These are phyloP conservation scores for Micromonas pusilla DNA, from an alignment of 139 green algal genomes.

Conservation along the genomic window DNA sequence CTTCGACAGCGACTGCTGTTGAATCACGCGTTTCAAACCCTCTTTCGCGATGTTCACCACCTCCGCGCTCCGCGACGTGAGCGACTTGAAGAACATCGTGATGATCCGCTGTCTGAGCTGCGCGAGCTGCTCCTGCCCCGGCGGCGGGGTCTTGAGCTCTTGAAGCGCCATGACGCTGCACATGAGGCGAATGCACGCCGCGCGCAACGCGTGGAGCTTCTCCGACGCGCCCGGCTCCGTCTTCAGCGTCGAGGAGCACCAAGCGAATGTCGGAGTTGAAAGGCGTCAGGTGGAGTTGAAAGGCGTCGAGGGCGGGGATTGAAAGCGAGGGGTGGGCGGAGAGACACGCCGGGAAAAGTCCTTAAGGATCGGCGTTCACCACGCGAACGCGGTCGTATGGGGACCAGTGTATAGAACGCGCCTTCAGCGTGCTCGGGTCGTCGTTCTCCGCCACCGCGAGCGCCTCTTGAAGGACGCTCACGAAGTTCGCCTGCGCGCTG, in stretches of 20 bases:
- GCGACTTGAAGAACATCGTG: constrained; percentile 58
- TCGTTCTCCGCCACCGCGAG: constrained; percentile 49
- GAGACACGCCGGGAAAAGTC: no score
- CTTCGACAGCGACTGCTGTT: constrained; percentile 47
- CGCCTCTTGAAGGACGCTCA: constrained; percentile 47
- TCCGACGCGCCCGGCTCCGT: neutral
- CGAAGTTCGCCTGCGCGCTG: constrained; percentile 32
- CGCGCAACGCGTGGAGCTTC: constrained; percentile 50
- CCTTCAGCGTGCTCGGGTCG: constrained; percentile 29
- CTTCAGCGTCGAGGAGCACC: constrained; percentile 7
- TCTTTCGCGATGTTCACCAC: constrained; percentile 46
- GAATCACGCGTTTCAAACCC: constrained; percentile 33
- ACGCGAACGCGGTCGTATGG: no score
- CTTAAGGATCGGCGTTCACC: no score
- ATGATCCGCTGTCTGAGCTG: constrained; percentile 47
- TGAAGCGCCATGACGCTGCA: constrained; percentile 58
- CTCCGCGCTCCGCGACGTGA: constrained; percentile 42
- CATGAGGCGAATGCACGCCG: constrained; percentile 72
- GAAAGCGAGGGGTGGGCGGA: no score
- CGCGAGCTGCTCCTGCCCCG: constrained; percentile 1
- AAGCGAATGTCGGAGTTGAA: no score
- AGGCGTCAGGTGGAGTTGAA: no score
- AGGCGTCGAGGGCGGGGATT: no score
- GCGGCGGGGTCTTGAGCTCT: constrained; percentile 47
- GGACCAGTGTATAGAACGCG: no score